Conservation (phyloP, 139 green algal species). For the Chlorella sp. region DNA sequence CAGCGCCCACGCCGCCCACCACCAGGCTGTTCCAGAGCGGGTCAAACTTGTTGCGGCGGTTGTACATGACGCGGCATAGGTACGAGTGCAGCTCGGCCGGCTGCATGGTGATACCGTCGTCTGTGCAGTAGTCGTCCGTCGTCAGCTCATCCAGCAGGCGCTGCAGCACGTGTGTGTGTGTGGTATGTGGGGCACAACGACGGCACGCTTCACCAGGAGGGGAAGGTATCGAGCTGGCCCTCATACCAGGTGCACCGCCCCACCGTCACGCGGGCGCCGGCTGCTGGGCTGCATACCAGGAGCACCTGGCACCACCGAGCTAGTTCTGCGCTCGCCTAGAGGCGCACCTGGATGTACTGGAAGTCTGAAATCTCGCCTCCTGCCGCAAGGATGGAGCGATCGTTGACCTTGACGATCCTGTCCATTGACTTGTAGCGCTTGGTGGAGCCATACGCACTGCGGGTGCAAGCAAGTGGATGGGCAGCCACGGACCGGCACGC, state of each 20-base stretch:
- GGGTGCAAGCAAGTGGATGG: not conserved
- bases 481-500: not conserved
- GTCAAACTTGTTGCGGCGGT: constrained; percentile 84
- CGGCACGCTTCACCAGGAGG: too few species aligned
- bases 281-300: too few species aligned
- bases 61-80: constrained; percentile 95
- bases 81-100: constrained; percentile 84
- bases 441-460: constrained; percentile 85
- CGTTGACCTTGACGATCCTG: constrained; percentile 73
- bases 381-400: constrained; percentile 68
- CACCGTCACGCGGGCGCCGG: too few species aligned
- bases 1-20: constrained; percentile 61
- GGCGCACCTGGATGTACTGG: constrained; percentile 67
- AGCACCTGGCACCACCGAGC: too few species aligned
- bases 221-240: too few species aligned
- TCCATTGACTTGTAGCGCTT: constrained; percentile 96
- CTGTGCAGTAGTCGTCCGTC: constrained; percentile 81
- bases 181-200: too few species aligned
- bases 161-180: not conserved
- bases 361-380: constrained; percentile 93
- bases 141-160: constrained; percentile 87
- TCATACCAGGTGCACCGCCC: too few species aligned
- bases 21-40: constrained; percentile 97
- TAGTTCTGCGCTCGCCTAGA: too few species aligned
- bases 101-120: constrained; percentile 77